phyloP scores from a whole-genome alignment of 2,329 filamentous ascomycete species.

The Fonsecaea erecta region DNA sequence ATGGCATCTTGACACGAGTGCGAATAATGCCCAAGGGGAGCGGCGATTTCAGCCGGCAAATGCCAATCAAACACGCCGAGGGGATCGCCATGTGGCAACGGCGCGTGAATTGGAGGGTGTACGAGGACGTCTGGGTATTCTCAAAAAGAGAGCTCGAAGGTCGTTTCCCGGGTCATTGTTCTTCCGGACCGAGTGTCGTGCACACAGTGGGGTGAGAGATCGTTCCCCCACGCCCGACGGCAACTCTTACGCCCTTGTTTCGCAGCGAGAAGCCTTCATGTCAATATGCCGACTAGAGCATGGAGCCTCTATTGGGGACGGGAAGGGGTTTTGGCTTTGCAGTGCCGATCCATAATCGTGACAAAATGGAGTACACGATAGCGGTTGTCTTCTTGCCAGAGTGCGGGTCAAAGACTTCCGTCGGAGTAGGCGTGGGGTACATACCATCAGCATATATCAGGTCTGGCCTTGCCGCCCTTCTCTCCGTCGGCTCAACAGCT shows the following conservation, averaged over 20 bases:
- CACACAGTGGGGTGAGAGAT: neutral
- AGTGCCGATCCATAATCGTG: neutral
- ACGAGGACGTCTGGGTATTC: no score
- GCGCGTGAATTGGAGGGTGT: neutral
- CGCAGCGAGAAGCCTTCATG: neutral
- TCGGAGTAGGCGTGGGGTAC: slow-evolving; percentile 2
- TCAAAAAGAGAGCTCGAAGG: neutral
- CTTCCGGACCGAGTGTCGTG: neutral
- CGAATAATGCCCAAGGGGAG: neutral
- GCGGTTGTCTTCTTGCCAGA: neutral
- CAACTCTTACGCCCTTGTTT: neutral
- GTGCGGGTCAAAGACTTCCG: neutral
- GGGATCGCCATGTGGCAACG: neutral
- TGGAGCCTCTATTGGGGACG: neutral
- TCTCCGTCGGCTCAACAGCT: slow-evolving; percentile 54
- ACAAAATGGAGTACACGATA: neutral
- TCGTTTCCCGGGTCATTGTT: neutral
- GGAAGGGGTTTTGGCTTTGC: neutral
- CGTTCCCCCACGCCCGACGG: neutral
- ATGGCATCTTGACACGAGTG: neutral
- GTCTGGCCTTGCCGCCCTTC: slow-evolving; percentile 21
- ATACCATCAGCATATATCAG: slow-evolving; percentile 4
- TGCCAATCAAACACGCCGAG: neutral
- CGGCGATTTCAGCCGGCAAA: neutral
- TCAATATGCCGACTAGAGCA: neutral